Conservation (phyloP, 176 grass and related monocot species). For the Aegilops bicornis region DNA sequence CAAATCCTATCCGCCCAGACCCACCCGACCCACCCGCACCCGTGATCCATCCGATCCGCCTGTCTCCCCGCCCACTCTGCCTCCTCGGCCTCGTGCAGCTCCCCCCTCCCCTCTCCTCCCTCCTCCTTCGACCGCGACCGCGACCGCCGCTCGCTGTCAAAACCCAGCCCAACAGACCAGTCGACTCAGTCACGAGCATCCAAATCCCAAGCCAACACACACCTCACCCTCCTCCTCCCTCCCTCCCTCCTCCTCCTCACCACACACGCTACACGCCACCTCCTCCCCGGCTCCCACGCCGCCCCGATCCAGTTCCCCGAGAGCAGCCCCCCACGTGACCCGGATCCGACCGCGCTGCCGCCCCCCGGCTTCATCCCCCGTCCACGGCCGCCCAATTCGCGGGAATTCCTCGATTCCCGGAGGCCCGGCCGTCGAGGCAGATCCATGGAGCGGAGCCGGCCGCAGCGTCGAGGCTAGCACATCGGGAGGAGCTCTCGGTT, state of each 20-base stretch:
- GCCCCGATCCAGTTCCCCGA: neutral
- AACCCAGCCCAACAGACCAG: neutral
- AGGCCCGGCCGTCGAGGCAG: neutral
- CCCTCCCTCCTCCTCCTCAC: neutral
- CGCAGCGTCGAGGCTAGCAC: neutral
- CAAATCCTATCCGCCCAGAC: neutral
- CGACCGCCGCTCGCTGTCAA: conserved; percentile 55
- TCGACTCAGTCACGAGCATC: neutral
- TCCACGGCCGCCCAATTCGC: neutral
- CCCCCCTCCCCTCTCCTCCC: neutral
- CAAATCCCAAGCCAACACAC: conserved; percentile 9
- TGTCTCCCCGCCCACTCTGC: conserved; percentile 20
- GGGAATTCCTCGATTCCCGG: neutral
- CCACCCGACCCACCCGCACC: neutral
- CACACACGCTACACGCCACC: neutral
- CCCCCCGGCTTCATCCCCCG: neutral
- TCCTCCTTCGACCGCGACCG: conserved; percentile 38
- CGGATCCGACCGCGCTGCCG: neutral
- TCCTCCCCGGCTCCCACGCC: neutral
- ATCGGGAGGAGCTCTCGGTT: neutral
- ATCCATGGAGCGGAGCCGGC: conserved; percentile 23
- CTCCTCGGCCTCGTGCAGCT: conserved; percentile 23
- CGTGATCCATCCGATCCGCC: neutral
- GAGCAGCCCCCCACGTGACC: neutral
- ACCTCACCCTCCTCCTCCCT: neutral